Evolutionary conservation across 441 rosid species (phyloP).

Genomic region (Rhodomyrtus psidioides): DNA sequence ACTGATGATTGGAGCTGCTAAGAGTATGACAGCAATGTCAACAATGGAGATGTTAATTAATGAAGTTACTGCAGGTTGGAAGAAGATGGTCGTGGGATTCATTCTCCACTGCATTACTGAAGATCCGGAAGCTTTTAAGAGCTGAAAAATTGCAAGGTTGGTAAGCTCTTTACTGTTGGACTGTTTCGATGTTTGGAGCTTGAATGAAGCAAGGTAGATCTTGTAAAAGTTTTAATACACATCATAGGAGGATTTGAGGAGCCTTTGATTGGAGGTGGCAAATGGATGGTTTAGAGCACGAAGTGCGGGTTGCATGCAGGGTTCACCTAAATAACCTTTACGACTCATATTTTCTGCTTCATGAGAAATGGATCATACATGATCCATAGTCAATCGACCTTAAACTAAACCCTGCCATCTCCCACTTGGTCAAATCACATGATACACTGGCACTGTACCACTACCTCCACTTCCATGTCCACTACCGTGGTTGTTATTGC

Average conservation of each 20-base stretch:
- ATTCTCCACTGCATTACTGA: conserved; percentile 46
- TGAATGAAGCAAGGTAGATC: neutral
- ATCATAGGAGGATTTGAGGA: neutral
- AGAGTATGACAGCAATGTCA: neutral
- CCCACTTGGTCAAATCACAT: too few species aligned
- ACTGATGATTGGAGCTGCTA: conserved; percentile 1
- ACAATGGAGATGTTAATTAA: neutral
- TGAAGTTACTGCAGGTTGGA: conserved; percentile 39
- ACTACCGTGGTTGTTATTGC: neutral
- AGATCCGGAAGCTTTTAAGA: conserved; percentile 40
- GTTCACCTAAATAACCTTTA: neutral
- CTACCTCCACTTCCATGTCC: neutral
- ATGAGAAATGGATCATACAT: neutral
- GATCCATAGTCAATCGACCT: neutral
- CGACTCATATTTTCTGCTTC: neutral
- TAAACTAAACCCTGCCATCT: neutral
- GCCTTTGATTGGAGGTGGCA: neutral
- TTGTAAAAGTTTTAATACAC: neutral
- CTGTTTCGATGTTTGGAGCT: neutral
- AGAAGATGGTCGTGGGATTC: conserved; percentile 38
- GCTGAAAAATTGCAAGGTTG: conserved; percentile 51
- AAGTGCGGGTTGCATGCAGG: neutral
- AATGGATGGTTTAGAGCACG: neutral
- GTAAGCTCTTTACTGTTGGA: conserved; percentile 5
- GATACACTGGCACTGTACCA: neutral